Percentiles rank a stretch among this genome's conserved stretches.
phyloP scores from a whole-genome alignment of 768 basidiomycete genomes.

The Hortiboletus flavorubellus region DNA sequence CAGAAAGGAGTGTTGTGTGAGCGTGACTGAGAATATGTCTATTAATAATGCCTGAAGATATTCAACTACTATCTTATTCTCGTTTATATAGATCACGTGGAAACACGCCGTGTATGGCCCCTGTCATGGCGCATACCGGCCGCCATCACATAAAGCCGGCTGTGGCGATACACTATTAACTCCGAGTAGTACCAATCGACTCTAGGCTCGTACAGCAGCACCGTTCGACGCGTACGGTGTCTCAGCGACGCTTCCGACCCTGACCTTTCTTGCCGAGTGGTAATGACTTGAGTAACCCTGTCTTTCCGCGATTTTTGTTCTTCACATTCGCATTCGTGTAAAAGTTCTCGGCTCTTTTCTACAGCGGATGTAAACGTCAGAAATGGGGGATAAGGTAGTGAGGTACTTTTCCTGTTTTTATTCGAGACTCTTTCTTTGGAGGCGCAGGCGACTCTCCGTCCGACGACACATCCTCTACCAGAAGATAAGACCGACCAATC shows the following conservation, averaged over 20 bases:
- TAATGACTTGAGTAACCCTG: constrained; percentile 55
- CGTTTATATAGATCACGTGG: too few species aligned
- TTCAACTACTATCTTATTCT: too few species aligned
- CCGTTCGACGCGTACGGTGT: not conserved
- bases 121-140: too few species aligned
- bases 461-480: constrained; percentile 27
- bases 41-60: too few species aligned
- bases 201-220: constrained; percentile 14
- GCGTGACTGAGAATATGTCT: too few species aligned
- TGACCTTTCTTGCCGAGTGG: constrained; percentile 49
- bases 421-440: constrained; percentile 63
- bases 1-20: too few species aligned
- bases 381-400: not conserved
- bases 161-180: too few species aligned
- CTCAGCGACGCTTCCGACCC: constrained; percentile 37
- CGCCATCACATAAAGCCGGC: too few species aligned
- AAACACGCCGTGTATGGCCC: too few species aligned
- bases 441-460: constrained; percentile 35
- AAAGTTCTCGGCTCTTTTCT: constrained; percentile 90
- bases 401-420: constrained; percentile 90
- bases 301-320: constrained; percentile 74
- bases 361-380: constrained; percentile 10
- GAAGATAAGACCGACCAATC: constrained; percentile 8
- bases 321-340: constrained; percentile 83
- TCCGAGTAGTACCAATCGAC: too few species aligned